Base-by-base conservation (phyloP, 2,329 filamentous ascomycete genomes). In the Epichloe glyceriae region DNA sequence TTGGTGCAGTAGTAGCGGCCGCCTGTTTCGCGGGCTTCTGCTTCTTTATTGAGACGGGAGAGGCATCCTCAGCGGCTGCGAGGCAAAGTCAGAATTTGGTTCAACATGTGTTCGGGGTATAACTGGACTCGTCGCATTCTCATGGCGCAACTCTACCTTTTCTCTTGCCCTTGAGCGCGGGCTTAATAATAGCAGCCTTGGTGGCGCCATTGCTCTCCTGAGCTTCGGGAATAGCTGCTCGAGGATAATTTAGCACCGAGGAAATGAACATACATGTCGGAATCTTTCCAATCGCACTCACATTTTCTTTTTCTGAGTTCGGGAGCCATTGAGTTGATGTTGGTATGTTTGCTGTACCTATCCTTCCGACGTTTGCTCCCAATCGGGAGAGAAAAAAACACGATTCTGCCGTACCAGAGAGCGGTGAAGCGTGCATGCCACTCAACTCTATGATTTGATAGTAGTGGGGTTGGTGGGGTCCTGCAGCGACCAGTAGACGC, bases 221-320 rank as follows among this genome's bases (percentile, higher is more conserved):
- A 33, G 60, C 53, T 50, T 66, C 64, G 40, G 59, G 43, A 50
- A 55, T 51, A 49, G 59, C 60, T 64, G 40, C 22, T 39, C 12
- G 42, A 11, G 49, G 4, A 10, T 14, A 47, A 17, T 8, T 52
- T 38, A 52, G 26, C 64, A 66, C 57, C 4, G 12, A 15, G 10
- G 10, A 7, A 19, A n/a, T 17, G 30, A 35, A 43, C 2, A 15
- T 35, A 6, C 7, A 50, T 30, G 2, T 15, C 43, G 3, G 26
- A 20, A 4, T 49, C 20, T 19, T 11, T 17, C 15, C 2, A 11
- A 15, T 35, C 15, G 38, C 17, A 41, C 62, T 52, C 54, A 67
- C 65, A 52, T 55, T 66, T 66, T 62, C 62, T 56, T 57, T 65
- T 71, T 51, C 69, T 70, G 46, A 73, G 61, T 64, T 72, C 69